phyloP scores from a whole-genome alignment of 2,329 filamentous ascomycete genomes.

The Arachnomyces sp. region DNA sequence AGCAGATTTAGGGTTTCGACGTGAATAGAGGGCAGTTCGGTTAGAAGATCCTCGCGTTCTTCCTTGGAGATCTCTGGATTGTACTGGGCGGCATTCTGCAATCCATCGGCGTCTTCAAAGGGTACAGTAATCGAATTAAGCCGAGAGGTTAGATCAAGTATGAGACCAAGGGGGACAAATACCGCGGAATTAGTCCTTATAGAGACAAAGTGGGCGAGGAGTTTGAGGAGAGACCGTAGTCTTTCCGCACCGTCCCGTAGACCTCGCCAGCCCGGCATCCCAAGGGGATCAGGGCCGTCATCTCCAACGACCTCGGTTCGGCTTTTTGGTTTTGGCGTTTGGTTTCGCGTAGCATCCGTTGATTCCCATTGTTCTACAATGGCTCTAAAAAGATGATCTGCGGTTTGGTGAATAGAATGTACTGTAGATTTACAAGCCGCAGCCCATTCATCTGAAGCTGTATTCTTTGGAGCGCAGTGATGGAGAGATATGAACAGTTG shows the following conservation, averaged over 20 bases:
- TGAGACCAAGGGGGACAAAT: constrained; percentile 55
- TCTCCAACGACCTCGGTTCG: constrained; percentile 30
- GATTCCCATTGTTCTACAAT: constrained; percentile 78
- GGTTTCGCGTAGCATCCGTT: constrained; percentile 36
- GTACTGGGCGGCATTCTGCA: constrained; percentile 47
- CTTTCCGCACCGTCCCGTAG: constrained; percentile 65
- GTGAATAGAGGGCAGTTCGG: constrained; percentile 65
- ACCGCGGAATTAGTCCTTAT: constrained; percentile 58
- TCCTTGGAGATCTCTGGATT: constrained; percentile 68
- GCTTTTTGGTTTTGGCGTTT: constrained; percentile 25
- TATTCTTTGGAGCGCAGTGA: constrained; percentile 72
- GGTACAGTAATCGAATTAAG: constrained; percentile 58
- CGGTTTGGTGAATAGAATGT: constrained; percentile 58
- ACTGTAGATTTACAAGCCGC: constrained; percentile 56
- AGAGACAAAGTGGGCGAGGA: constrained; percentile 56
- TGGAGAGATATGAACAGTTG: constrained; percentile 63
- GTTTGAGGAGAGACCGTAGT: constrained; percentile 55
- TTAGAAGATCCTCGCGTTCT: constrained; percentile 72
- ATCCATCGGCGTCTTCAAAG: constrained; percentile 30
- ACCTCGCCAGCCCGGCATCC: constrained; percentile 63
- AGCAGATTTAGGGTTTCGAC: constrained; percentile 59
- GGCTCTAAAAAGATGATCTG: constrained; percentile 68
- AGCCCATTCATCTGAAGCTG: constrained; percentile 68
- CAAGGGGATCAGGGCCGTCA: constrained; percentile 33
- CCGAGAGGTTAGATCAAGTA: constrained; percentile 62